Base-by-base conservation (phyloP, 2,329 filamentous ascomycete genomes). In the Colletotrichum sp. region DNA sequence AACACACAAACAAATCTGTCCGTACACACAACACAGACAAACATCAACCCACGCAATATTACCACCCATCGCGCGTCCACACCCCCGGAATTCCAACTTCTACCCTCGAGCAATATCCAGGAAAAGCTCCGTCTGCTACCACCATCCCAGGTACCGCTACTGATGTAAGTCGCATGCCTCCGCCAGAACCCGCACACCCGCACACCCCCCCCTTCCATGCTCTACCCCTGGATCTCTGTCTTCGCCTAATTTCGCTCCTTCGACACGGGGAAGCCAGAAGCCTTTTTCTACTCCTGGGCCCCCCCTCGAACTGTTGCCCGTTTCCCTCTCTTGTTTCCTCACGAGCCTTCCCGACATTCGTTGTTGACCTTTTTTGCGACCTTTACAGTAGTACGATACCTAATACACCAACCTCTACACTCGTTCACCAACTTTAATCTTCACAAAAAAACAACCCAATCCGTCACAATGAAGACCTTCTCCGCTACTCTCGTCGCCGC, bases 401-500 rank as follows among this genome's bases (percentile, higher is more conserved):
- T 75, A 77, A 75, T 71, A 63, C 39, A 64, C 62, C 67, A 63
- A 28, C n/a, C 67, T 65, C 12, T 65, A 69, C 71, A 69, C 65
- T 76, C 74, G 59, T 39, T 76, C 69, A 62, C 57, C 49, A 13
- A 73, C 55, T 65, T 59, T 71, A 67, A 67, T 75, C 63, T 49
- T 39, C 69, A 44, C 55, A 69, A 63, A 68, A 77, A 73, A 78
- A 64, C 44, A 71, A 77, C 57, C 72, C 75, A 78, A 71, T 66
- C 78, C 39, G 74, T 76, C 79, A 83, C 81, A 76, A 85, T 85
- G 84, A 83, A 84, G 82, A 81, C 63, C 76, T 66, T 77, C 72
- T 59, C 82, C 75, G 73, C 81, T 65, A 66, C 81, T 39, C 49
- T 81, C 76, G 78, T 85, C 71, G 82, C 83, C 78, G 80, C 77